Evolutionary conservation across 768 basidiomycete genomes (phyloP).

Genomic region (Leucosporidium yakuticum): DNA sequence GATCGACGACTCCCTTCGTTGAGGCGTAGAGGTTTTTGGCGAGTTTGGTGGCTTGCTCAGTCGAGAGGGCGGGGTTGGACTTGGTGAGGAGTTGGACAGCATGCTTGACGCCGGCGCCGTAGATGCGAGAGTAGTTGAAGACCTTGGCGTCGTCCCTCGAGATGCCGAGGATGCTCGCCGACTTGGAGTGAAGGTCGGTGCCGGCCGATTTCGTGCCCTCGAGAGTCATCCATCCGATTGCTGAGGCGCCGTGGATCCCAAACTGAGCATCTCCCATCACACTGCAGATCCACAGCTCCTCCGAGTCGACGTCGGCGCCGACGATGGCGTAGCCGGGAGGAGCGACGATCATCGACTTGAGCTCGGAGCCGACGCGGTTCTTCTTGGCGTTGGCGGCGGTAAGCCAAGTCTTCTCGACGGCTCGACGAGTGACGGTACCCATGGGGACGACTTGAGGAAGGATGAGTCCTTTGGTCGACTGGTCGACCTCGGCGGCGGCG

Average conservation of each 20-base stretch:
- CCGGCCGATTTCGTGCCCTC: conserved; percentile 92
- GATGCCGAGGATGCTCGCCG: conserved; percentile 84
- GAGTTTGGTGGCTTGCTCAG: conserved; percentile 68
- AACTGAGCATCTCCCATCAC: conserved; percentile 99
- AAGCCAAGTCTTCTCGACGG: conserved; percentile 96
- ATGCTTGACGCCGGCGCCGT: conserved; percentile 95
- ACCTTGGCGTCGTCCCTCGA: conserved; percentile 93
- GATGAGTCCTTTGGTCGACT: conserved; percentile 62
- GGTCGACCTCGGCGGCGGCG: conserved; percentile 24
- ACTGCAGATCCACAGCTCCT: conserved; percentile 97
- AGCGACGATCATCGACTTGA: conserved; percentile 95
- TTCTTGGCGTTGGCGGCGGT: conserved; percentile 97
- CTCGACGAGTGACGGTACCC: conserved; percentile 96
- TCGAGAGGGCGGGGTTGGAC: conserved; percentile 69
- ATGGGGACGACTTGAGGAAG: conserved; percentile 94
- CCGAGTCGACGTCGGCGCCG: conserved; percentile 96
- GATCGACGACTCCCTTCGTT: conserved; percentile 75
- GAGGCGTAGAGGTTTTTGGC: conserved; percentile 81
- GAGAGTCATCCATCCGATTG: conserved; percentile 98
- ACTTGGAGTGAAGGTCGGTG: conserved; percentile 95
- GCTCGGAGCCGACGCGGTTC: conserved; percentile 94
- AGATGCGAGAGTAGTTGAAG: conserved; percentile 98
- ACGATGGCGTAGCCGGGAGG: conserved; percentile 90
- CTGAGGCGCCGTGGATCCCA: conserved; percentile 89
- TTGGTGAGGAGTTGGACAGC: conserved; percentile 81